phyloP scores from a whole-genome alignment of 805 yeast species.

The Schizosaccharomyces japonicus region DNA sequence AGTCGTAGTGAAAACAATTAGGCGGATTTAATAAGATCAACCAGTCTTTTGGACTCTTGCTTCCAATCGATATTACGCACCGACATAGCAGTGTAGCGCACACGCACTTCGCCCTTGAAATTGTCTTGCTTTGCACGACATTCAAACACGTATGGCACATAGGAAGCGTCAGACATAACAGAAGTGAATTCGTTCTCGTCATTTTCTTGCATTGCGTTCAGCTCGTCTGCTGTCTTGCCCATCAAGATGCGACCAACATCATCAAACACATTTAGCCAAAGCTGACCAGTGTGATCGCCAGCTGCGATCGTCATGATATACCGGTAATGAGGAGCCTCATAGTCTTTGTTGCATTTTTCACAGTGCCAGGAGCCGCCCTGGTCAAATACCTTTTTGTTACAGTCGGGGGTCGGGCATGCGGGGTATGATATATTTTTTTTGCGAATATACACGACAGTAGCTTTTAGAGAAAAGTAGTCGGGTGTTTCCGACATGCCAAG shows the following conservation, averaged over 20 bases:
- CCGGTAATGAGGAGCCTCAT: constrained; percentile 49
- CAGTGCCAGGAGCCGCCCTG: constrained; percentile 65
- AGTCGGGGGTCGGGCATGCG: constrained; percentile 54
- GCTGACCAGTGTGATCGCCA: constrained; percentile 58
- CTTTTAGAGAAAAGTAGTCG: constrained; percentile 56
- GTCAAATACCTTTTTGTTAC: constrained; percentile 67
- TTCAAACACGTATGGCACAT: constrained; percentile 52
- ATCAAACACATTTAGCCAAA: constrained; percentile 74
- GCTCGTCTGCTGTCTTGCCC: constrained; percentile 38
- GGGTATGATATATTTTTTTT: constrained; percentile 70
- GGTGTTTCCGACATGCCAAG: constrained; percentile 54
- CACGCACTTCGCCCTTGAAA: constrained; percentile 54
- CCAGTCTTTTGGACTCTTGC: constrained; percentile 11
- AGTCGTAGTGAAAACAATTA: no score
- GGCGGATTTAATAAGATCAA: neutral
- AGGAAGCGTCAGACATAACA: constrained; percentile 27
- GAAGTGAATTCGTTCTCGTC: constrained; percentile 18
- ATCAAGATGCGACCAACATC: constrained; percentile 52
- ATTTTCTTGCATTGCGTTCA: constrained; percentile 18
- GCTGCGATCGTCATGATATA: constrained; percentile 55
- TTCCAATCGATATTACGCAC: constrained; percentile 17
- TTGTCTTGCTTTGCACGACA: constrained; percentile 62
- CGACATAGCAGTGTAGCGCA: constrained; percentile 45
- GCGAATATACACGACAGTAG: constrained; percentile 44
- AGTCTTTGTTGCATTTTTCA: constrained; percentile 62